Evolutionary conservation across 2,329 filamentous ascomycete species (phyloP).

Genomic region (Cytospora piceicola): DNA sequence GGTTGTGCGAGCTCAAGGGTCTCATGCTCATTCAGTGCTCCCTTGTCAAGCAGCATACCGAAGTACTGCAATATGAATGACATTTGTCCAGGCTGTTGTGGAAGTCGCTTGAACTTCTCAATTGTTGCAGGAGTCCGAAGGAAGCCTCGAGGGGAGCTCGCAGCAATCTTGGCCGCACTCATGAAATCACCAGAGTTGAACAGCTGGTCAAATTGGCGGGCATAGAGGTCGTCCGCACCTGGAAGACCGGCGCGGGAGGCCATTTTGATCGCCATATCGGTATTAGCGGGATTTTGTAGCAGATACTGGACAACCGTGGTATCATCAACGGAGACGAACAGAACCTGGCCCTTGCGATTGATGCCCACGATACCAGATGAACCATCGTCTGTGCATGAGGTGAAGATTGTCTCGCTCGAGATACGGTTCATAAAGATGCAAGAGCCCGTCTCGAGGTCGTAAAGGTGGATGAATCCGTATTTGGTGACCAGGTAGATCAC

Average conservation of each 20-base stretch:
- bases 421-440: conserved; percentile 99
- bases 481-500: conserved; percentile 98
- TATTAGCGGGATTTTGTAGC: conserved; percentile 93
- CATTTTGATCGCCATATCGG: conserved; percentile 91
- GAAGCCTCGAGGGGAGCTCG: conserved; percentile 95
- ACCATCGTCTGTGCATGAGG: conserved; percentile 80
- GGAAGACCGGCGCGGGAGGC: conserved; percentile 92
- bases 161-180: conserved; percentile 93
- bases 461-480: conserved; percentile 98
- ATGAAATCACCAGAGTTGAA: conserved; percentile 79
- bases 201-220: conserved; percentile 88
- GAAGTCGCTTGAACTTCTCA: conserved; percentile 89
- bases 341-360: conserved; percentile 95
- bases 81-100: conserved; percentile 80
- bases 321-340: conserved; percentile 93
- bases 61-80: conserved; percentile 97
- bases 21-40: conserved; percentile 87
- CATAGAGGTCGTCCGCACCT: conserved; percentile 91
- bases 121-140: conserved; percentile 93
- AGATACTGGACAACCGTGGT: conserved; percentile 90
- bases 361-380: conserved; percentile 91
- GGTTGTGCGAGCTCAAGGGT: conserved; percentile 92
- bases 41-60: conserved; percentile 95
- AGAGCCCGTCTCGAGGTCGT: conserved; percentile 92
- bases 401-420: conserved; percentile 98